These are phyloP conservation scores for Perkinsus olseni DNA, from an alignment of 169 alveolate genomes.

Conservation along the genomic window DNA sequence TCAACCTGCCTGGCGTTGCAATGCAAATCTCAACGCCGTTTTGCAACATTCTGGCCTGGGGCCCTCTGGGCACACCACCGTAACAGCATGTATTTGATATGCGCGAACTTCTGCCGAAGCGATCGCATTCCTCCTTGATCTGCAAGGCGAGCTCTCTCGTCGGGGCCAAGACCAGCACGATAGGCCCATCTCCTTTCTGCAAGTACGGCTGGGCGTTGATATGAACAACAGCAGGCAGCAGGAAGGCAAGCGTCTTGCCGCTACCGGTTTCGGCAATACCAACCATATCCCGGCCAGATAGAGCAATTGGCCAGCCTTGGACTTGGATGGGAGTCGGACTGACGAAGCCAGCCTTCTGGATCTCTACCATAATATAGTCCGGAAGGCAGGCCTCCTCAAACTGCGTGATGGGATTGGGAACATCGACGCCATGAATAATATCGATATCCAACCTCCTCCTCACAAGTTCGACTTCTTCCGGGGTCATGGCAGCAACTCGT, in stretches of 20 bases:
- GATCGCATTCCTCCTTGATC: conserved; percentile 82
- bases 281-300: conserved; percentile 87
- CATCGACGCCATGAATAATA: conserved; percentile 61
- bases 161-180: conserved; percentile 94
- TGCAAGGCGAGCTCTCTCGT: conserved; percentile 97
- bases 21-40: conserved; percentile 89
- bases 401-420: conserved; percentile 76
- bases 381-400: conserved; percentile 80
- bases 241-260: conserved; percentile 93
- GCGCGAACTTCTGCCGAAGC: conserved; percentile 71
- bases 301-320: conserved; percentile 88
- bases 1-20: conserved; percentile 91
- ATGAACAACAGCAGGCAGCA: conserved; percentile 89
- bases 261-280: conserved; percentile 98
- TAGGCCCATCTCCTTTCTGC: conserved; percentile 86
- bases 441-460: conserved; percentile 62
- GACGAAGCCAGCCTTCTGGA: conserved; percentile 58
- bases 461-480: conserved; percentile 63
- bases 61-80: conserved; percentile 90
- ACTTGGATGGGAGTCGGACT: conserved; percentile 85
- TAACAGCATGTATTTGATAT: conserved; percentile 73
- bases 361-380: conserved; percentile 60
- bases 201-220: conserved; percentile 75
- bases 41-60: conserved; percentile 66
- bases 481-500: conserved; percentile 51